phyloP scores from a whole-genome alignment of 1,139 yeast species.

The Citeromyces hawaiiensis region DNA sequence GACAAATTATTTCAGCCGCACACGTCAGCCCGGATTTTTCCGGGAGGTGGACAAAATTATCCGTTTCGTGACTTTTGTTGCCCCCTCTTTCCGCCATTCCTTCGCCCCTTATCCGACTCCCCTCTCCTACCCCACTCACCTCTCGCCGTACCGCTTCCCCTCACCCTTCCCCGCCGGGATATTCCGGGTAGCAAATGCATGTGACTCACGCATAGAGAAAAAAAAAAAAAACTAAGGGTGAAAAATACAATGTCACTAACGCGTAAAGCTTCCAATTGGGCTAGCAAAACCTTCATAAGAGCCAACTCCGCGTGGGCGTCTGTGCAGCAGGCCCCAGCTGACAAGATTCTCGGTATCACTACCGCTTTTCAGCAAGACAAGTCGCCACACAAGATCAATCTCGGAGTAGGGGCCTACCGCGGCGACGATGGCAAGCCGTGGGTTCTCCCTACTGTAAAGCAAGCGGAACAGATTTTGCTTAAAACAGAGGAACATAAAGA shows the following conservation, averaged over 20 bases:
- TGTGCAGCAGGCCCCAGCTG: conserved; percentile 42
- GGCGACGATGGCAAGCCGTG: conserved; percentile 73
- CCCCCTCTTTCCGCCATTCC: no score
- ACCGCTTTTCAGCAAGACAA: conserved; percentile 43
- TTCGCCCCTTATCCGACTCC: background rate
- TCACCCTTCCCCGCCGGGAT: background rate
- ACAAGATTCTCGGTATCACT: conserved; percentile 57
- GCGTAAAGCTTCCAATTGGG: background rate
- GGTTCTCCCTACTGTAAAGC: conserved; percentile 66
- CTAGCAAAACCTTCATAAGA: conserved; percentile 1
- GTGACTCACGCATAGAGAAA: background rate
- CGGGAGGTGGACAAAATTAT: no score
- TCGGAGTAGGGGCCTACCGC: conserved; percentile 88
- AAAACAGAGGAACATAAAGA: conserved; percentile 38
- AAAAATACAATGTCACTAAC: background rate
- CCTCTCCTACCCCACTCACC: background rate
- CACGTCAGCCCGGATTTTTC: no score
- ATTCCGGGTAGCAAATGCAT: conserved; percentile 1
- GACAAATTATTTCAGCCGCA: no score
- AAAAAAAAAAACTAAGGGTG: background rate
- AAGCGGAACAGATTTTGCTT: conserved; percentile 37
- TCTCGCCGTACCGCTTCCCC: background rate
- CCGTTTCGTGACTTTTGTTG: no score
- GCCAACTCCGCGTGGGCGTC: conserved; percentile 20
- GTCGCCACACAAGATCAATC: conserved; percentile 59